Conservation (phyloP, 1,284 basidiomycete species). For the Boletus calvinii region DNA sequence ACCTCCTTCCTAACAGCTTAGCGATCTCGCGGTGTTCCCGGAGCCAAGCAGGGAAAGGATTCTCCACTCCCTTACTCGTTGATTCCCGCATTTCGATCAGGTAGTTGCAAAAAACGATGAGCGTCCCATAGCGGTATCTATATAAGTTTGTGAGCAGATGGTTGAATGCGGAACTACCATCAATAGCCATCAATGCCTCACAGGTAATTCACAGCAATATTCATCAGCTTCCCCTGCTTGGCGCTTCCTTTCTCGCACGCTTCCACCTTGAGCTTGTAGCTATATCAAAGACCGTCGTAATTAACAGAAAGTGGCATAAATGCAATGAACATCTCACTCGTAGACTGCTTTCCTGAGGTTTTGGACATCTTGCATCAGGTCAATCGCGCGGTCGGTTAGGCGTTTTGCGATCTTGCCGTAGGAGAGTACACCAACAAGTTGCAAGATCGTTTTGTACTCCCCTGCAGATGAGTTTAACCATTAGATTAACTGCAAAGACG, state of each 20-base stretch:
- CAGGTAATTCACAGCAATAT: slow-evolving; percentile 83
- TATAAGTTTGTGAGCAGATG: slow-evolving; percentile 2
- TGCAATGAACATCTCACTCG: slow-evolving; percentile 54
- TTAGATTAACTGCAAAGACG: background rate
- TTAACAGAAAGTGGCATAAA: slow-evolving; percentile 1
- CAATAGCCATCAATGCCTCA: slow-evolving; percentile 38
- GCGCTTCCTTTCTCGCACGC: slow-evolving; percentile 75
- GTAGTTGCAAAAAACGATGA: slow-evolving; percentile 96
- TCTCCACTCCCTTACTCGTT: slow-evolving; percentile 37
- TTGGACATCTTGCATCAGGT: slow-evolving; percentile 92
- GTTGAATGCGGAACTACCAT: slow-evolving; percentile 5
- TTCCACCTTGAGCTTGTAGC: slow-evolving; percentile 89
- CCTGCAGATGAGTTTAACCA: slow-evolving; percentile 46
- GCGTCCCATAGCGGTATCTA: slow-evolving; percentile 83
- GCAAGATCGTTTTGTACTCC: slow-evolving; percentile 96
- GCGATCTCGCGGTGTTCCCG: slow-evolving; percentile 82
- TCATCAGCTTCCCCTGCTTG: slow-evolving; percentile 74
- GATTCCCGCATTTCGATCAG: slow-evolving; percentile 75
- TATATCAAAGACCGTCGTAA: slow-evolving; percentile 32
- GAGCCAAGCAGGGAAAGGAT: slow-evolving; percentile 82
- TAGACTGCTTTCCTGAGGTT: slow-evolving; percentile 92
- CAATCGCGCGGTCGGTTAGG: slow-evolving; percentile 85
- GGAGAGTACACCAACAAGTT: slow-evolving; percentile 87
- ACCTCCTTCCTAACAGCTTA: slow-evolving; percentile 69
- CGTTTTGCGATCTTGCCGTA: slow-evolving; percentile 93